Evolutionary conservation across 257 asterid species (phyloP).

Genomic region (Jaltomata sinuosa): DNA sequence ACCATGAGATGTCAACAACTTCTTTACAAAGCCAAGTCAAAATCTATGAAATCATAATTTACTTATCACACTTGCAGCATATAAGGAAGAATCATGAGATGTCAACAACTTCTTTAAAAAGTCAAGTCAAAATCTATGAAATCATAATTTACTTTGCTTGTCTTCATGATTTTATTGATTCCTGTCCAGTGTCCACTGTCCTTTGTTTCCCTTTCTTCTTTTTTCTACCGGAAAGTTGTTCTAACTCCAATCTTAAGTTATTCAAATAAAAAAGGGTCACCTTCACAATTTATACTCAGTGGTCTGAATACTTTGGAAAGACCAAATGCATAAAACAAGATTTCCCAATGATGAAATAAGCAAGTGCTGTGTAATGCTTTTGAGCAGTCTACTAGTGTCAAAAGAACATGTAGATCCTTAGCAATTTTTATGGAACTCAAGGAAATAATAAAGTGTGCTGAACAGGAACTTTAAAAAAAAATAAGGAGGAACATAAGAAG

Average conservation of each 20-base stretch:
- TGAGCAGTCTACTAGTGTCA: background rate
- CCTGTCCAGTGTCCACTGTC: background rate
- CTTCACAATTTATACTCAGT: background rate
- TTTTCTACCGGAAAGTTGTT: background rate
- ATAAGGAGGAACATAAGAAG: background rate
- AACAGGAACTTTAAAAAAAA: background rate
- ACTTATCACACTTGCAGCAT: background rate
- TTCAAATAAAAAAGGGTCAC: background rate
- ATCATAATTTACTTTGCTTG: background rate
- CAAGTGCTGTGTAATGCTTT: background rate
- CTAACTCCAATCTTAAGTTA: background rate
- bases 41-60: background rate
- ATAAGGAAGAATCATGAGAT: background rate
- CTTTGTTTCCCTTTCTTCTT: background rate
- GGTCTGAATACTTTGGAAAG: background rate
- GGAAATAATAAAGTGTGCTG: background rate
- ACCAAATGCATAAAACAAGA: background rate
- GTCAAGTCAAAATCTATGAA: background rate
- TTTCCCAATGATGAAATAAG: background rate
- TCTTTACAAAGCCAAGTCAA: background rate
- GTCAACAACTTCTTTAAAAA: background rate
- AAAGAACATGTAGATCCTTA: background rate
- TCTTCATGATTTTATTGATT: background rate
- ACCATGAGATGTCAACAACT: background rate
- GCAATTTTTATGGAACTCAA: background rate